phyloP scores from a whole-genome alignment of 257 asterid genomes.

The Rauvolfia tetraphylla region DNA sequence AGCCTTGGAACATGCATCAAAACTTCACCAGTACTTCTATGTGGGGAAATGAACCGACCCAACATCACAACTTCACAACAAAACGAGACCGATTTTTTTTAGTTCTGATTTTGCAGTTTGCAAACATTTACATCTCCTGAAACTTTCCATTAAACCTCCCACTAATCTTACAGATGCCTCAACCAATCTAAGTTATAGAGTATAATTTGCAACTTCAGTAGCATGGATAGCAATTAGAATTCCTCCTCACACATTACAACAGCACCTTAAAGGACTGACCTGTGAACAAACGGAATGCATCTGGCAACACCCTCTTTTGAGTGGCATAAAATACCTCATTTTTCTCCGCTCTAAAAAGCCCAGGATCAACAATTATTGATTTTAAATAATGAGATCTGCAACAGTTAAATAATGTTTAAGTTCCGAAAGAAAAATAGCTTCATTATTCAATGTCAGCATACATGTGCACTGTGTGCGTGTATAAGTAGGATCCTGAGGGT shows the following conservation, averaged over 20 bases:
- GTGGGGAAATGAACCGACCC: too few relatives aligned
- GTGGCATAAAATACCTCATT: constrained; percentile 75
- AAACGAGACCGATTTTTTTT: background rate
- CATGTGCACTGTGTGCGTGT: background rate
- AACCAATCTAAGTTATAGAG: background rate
- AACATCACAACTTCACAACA: too few relatives aligned
- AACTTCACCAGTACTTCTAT: too few relatives aligned
- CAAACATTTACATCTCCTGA: background rate
- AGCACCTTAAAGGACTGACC: constrained; percentile 38
- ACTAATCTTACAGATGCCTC: background rate
- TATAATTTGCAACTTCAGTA: background rate
- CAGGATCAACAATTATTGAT: constrained; percentile 89
- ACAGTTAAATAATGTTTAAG: background rate
- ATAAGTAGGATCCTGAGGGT: constrained; percentile 5
- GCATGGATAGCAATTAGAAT: background rate
- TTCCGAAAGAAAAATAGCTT: background rate
- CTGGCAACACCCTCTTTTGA: constrained; percentile 77
- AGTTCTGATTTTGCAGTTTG: background rate
- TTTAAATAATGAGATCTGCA: constrained; percentile 70
- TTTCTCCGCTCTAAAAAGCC: constrained; percentile 60
- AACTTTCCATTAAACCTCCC: background rate
- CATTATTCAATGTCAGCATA: background rate
- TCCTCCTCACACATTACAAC: background rate
- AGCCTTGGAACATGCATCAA: too few relatives aligned
- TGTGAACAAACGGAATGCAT: constrained; percentile 69